Conservation (phyloP, 139 green algal genomes). For the Coelastrella sp. region DNA sequence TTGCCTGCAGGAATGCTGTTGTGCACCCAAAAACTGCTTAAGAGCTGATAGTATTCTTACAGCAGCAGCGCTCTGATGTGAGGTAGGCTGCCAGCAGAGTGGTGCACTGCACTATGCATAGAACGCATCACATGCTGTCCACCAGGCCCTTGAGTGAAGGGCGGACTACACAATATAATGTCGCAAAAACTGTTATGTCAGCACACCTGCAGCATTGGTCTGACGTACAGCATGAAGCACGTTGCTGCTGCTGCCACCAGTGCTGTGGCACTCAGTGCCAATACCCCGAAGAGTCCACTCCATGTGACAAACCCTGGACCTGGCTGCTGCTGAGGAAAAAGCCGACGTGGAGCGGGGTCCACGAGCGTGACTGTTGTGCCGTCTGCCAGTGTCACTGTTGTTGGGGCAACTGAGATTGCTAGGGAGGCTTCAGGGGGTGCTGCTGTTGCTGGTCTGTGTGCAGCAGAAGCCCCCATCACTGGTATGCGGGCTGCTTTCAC, state of each 20-base stretch:
- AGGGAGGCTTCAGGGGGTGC: not conserved
- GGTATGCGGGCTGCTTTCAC: not conserved
- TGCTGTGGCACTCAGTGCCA: not conserved
- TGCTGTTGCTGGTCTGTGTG: not conserved
- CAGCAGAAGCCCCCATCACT: not conserved
- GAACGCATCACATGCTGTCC: too few species aligned
- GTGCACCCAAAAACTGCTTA: too few species aligned
- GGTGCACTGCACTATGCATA: too few species aligned
- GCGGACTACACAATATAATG: too few species aligned
- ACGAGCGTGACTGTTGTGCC: conserved; percentile 25
- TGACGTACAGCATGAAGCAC: conserved; percentile 27
- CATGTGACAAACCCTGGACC: not conserved
- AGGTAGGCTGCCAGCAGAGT: too few species aligned
- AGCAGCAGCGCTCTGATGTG: too few species aligned
- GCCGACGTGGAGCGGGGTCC: not conserved
- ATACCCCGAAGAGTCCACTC: not conserved
- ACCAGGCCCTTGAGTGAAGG: too few species aligned
- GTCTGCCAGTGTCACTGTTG: not conserved
- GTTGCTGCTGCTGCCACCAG: conserved; percentile 16
- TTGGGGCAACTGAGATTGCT: not conserved
- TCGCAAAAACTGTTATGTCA: too few species aligned
- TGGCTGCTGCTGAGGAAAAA: not conserved
- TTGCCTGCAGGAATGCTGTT: too few species aligned
- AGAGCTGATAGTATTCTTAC: too few species aligned
- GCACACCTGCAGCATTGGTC: conserved; percentile 22